Evolutionary conservation across 208 protist genomes (phyloP), one percentile per base, ranked within the genome.

Genomic region (Blechomonas ayalai): DNA sequence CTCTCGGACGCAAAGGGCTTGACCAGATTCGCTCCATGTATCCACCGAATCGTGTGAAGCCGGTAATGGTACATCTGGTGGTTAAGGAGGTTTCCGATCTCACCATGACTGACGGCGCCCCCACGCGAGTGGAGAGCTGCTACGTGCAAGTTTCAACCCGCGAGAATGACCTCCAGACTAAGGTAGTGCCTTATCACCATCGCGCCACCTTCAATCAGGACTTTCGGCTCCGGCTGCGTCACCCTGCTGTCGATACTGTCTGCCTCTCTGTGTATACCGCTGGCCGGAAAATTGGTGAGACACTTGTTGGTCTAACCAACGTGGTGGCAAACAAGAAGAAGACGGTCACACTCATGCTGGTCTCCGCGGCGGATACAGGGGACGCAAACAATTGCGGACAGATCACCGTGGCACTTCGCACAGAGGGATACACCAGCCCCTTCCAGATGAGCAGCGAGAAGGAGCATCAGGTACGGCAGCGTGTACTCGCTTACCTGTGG

Each of bases 401-500:
- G 42, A 44, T 87, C 4, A 56, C 41, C 4, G 19, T 90, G 18
- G 59, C 54, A 26, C 53, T 92, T 16, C 37, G 45, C 34, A 73
- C 77, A 24, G 20, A 70, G 26, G 54, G 47, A 39, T 89, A 75
- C 64, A 71, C 47, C 52, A 67, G 60, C 31, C 63, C 66, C 19
- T 27, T 58, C 31, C 49, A 40, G 28, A 48, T 73, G 44, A 56
- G 49, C 19, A 48, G 57, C 3, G n/a, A 2, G 25, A 33, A 67
- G 48, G 71, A 83, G 53, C 53, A 60, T 32, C 22, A 43, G 19
- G 41, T 73, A 27, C 80, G 80, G 18, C 40, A 60, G 23, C 84
- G 84, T 43, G 63, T 92, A 37, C 55, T 55, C 52, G 69, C 71
- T 43, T 89, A 71, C 48, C 48, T 92, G 31, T 90, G 80, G 81